phyloP scores from a whole-genome alignment of 768 basidiomycete genomes.

The Cystobasidium ongulense region DNA sequence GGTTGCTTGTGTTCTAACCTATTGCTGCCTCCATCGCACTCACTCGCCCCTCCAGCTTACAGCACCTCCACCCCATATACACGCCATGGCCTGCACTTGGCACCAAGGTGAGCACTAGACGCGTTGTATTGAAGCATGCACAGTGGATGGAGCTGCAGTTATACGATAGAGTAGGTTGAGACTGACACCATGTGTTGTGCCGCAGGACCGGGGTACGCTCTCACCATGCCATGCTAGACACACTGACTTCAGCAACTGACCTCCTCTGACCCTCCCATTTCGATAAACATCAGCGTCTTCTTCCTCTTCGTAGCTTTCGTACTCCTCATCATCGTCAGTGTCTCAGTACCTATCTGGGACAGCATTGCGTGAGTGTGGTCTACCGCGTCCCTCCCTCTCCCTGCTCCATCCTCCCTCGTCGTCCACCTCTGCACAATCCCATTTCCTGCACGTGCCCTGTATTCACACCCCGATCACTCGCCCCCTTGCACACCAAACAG shows the following conservation, averaged over 20 bases:
- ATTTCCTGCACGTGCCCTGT: neutral
- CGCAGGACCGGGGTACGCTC: neutral
- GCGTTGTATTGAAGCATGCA: no score
- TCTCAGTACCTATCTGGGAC: neutral
- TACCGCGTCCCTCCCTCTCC: neutral
- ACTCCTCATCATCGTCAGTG: neutral
- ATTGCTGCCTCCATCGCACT: no score
- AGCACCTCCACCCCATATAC: neutral
- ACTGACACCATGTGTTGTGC: neutral
- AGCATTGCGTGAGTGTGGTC: neutral
- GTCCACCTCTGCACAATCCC: neutral
- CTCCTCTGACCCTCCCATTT: neutral
- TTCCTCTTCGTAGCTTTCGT: conserved; percentile 29
- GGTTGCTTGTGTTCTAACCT: no score
- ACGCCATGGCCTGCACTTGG: neutral
- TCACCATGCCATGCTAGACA: neutral
- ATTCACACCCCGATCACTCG: neutral
- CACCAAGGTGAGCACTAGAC: neutral
- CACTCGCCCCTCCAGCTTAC: neutral
- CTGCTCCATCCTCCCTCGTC: neutral
- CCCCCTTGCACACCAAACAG: neutral
- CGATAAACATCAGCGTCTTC: conserved; percentile 9
- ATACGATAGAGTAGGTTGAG: no score
- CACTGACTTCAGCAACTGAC: neutral
- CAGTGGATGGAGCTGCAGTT: no score